phyloP scores from a whole-genome alignment of 2,329 filamentous ascomycete species.

The Diplodia mutila region DNA sequence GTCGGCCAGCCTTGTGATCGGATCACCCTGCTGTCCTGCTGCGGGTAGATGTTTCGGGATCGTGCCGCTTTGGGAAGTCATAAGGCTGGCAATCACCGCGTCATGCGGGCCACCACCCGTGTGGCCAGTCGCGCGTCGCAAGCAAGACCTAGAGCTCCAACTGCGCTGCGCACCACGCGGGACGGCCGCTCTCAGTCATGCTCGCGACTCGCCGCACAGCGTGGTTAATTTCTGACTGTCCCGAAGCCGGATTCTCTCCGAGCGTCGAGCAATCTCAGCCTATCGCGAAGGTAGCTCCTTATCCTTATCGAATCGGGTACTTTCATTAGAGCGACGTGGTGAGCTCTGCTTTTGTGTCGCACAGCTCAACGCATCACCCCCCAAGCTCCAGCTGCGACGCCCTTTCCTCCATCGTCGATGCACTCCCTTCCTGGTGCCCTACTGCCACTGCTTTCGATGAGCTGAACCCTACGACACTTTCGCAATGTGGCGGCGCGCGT shows the following conservation, averaged over 20 bases:
- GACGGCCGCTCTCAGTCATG: background rate
- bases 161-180: constrained; percentile 1
- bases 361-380: background rate
- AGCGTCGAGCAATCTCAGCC: constrained; percentile 15
- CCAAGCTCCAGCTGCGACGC: background rate
- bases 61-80: constrained; percentile 4
- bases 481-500: constrained; percentile 87
- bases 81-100: constrained; percentile 10
- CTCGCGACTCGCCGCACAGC: background rate
- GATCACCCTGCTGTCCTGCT: constrained; percentile 9
- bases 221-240: background rate
- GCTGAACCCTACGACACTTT: background rate
- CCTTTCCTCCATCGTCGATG: background rate
- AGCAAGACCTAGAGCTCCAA: background rate
- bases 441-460: constrained; percentile 1
- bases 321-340: constrained; percentile 15
- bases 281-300: constrained; percentile 11
- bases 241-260: constrained; percentile 4
- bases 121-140: background rate
- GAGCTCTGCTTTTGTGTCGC: background rate
- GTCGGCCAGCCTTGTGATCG: constrained; percentile 9
- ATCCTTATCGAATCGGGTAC: constrained; percentile 18
- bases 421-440: background rate
- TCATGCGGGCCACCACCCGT: background rate
- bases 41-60: constrained; percentile 3